These are phyloP conservation scores for Suhomyces xylopsoci DNA, from an alignment of 805 yeast genomes.

Conservation along the genomic window DNA sequence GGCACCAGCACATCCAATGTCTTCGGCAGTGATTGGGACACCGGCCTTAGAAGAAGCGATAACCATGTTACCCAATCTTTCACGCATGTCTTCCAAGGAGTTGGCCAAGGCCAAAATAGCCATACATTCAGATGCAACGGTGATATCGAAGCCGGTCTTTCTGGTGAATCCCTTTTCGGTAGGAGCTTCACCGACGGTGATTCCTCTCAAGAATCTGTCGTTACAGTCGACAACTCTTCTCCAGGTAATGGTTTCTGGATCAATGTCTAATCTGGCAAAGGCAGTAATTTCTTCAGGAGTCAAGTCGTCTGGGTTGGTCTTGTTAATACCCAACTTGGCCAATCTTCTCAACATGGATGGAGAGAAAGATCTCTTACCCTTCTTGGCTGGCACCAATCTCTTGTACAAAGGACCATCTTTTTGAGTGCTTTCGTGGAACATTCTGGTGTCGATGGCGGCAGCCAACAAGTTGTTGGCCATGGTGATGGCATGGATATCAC, in stretches of 20 bases:
- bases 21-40: slow-evolving; percentile 88
- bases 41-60: slow-evolving; percentile 76
- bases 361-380: slow-evolving; percentile 76
- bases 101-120: slow-evolving; percentile 87
- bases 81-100: slow-evolving; percentile 77
- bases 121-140: slow-evolving; percentile 96
- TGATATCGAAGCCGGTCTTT: slow-evolving; percentile 89
- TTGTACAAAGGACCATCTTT: slow-evolving; percentile 75
- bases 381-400: slow-evolving; percentile 82
- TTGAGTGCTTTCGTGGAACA: slow-evolving; percentile 91
- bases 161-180: slow-evolving; percentile 89
- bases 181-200: slow-evolving; percentile 88
- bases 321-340: slow-evolving; percentile 73
- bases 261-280: slow-evolving; percentile 84
- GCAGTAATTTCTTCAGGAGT: slow-evolving; percentile 68
- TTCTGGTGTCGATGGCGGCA: slow-evolving; percentile 95
- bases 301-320: slow-evolving; percentile 77
- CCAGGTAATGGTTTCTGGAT: slow-evolving; percentile 87
- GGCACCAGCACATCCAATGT: slow-evolving; percentile 94
- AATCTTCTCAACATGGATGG: slow-evolving; percentile 75
- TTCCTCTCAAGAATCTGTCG: slow-evolving; percentile 85
- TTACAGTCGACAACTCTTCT: slow-evolving; percentile 92
- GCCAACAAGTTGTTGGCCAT: slow-evolving; percentile 92
- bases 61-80: slow-evolving; percentile 84
- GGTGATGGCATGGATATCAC: slow-evolving; percentile 95